Conservation (phyloP, 495 filamentous ascomycete species). For the Talaromyces thailandensis region DNA sequence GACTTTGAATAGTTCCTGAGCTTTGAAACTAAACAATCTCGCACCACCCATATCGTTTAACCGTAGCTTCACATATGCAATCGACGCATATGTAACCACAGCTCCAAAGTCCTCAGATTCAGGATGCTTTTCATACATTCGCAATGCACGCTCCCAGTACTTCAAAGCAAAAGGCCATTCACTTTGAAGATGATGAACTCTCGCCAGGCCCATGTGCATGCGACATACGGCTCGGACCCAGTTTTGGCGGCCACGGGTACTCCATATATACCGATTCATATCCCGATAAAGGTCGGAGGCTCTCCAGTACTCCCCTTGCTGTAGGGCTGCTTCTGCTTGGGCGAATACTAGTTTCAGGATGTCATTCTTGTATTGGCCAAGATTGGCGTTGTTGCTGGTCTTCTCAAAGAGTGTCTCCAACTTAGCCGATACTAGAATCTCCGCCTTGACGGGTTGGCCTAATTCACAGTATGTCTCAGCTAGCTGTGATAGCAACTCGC, state of each 20-base stretch:
- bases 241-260: neutral
- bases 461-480: neutral
- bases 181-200: neutral
- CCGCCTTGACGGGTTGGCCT: neutral
- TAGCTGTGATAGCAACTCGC: conserved; percentile 1
- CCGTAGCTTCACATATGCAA: neutral
- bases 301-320: conserved; percentile 1
- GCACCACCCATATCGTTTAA: neutral
- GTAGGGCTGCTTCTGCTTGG: neutral
- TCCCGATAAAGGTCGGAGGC: neutral
- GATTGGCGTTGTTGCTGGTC: neutral
- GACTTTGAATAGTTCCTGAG: neutral
- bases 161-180: neutral
- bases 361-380: neutral
- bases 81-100: neutral
- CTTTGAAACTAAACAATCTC: neutral
- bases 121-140: neutral
- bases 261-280: neutral
- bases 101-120: neutral
- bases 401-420: neutral
- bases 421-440: neutral
- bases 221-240: neutral
- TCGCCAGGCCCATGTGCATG: neutral
- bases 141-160: neutral
- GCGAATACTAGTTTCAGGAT: neutral